A percentile compares a stretch with the other conserved stretches of the same genome.
Conservation (phyloP, 352 stramenopile genomes). For the Pythium rishiriense region DNA sequence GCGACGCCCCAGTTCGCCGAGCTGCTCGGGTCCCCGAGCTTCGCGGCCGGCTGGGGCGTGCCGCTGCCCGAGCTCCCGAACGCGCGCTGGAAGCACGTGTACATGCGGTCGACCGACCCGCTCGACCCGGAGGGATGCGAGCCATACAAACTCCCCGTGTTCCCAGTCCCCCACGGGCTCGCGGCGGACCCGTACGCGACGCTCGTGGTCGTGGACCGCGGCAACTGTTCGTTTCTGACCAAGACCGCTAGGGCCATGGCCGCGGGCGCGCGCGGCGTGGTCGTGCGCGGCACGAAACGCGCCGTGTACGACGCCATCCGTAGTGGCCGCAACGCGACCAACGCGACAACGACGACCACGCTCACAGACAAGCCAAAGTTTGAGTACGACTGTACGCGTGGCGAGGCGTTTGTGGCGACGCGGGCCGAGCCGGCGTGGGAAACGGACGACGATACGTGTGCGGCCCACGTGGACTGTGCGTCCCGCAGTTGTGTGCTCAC, state of each 20-base stretch:
- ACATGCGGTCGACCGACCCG: constrained; percentile 30
- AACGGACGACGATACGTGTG: constrained; percentile 48
- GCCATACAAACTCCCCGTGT: constrained; percentile 31
- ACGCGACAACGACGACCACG: constrained; percentile 29
- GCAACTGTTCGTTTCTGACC: constrained; percentile 73
- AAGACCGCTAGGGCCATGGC: constrained; percentile 59
- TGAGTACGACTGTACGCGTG: constrained; percentile 66
- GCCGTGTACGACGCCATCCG: constrained; percentile 59
- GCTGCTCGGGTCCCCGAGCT: constrained; percentile 59
- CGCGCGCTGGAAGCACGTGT: constrained; percentile 53
- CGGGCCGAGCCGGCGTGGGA: constrained; percentile 45
- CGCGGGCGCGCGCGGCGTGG: constrained; percentile 50
- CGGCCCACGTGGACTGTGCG: constrained; percentile 30
- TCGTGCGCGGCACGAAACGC: constrained; percentile 59
- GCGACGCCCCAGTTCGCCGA: constrained; percentile 39
- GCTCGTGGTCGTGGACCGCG: constrained; percentile 65
- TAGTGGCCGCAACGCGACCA: constrained; percentile 42
- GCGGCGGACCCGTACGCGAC: constrained; percentile 22
- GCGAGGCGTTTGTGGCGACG: constrained; percentile 51
- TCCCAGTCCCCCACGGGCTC: constrained; percentile 10
- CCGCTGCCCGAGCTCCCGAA: constrained; percentile 45
- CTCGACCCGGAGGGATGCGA: constrained; percentile 45
- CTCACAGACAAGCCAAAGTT: constrained; percentile 37
- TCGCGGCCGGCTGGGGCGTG: constrained; percentile 56
- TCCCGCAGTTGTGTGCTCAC: constrained; percentile 67